phyloP scores from a whole-genome alignment of 768 basidiomycete species.

The Panaeolus cyanescens region DNA sequence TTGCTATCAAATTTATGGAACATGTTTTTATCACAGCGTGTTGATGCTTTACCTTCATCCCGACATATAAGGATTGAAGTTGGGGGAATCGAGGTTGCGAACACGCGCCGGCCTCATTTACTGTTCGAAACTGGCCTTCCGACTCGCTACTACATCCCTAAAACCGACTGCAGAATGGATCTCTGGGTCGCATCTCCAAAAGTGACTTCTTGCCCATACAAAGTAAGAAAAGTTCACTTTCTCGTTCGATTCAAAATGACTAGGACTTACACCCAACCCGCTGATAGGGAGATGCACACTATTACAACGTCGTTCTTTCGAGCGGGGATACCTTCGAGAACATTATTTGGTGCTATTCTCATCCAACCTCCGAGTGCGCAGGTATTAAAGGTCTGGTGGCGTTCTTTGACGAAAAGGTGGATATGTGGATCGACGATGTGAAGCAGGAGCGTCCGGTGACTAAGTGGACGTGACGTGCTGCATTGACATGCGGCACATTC shows the following conservation, averaged over 20 bases:
- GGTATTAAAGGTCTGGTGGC: conserved; percentile 53
- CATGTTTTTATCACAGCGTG: conserved; percentile 39
- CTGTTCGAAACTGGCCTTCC: conserved; percentile 61
- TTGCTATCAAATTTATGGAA: not conserved
- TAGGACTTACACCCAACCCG: not conserved
- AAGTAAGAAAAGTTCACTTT: conserved; percentile 41
- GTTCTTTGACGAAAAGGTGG: conserved; percentile 70
- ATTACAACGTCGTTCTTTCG: conserved; percentile 52
- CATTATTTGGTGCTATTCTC: conserved; percentile 67
- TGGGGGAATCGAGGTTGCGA: conserved; percentile 63
- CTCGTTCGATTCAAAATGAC: not conserved
- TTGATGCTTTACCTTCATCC: conserved; percentile 63
- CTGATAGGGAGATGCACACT: conserved; percentile 57
- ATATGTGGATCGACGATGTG: conserved; percentile 62
- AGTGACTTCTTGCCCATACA: conserved; percentile 61
- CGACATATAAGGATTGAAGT: conserved; percentile 62
- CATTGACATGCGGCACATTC: not conserved
- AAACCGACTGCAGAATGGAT: conserved; percentile 53
- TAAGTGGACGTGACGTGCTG: not conserved
- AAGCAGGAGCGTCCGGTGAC: conserved; percentile 41
- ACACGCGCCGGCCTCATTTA: conserved; percentile 53
- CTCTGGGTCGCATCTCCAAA: conserved; percentile 48
- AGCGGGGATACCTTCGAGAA: conserved; percentile 45
- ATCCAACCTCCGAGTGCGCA: conserved; percentile 50
- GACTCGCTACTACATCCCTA: conserved; percentile 62